Evolutionary conservation across 805 yeast species (phyloP).

Genomic region (Suhomyces vadensis): DNA sequence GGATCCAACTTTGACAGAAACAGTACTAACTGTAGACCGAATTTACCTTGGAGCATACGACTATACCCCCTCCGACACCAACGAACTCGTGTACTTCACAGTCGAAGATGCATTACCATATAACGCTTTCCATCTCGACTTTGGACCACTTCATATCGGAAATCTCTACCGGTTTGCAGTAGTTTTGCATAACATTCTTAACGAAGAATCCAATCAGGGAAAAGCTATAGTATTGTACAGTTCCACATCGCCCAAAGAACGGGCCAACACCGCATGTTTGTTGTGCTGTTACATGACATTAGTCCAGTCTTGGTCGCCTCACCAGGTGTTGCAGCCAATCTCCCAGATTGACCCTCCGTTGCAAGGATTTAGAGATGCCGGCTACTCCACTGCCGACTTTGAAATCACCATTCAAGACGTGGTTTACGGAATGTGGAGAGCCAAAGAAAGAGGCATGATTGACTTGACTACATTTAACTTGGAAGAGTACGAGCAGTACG

Average conservation of each 20-base stretch:
- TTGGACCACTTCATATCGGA: conserved; percentile 94
- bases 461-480: conserved; percentile 84
- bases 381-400: conserved; percentile 93
- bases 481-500: conserved; percentile 93
- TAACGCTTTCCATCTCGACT: conserved; percentile 93
- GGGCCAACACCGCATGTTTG: conserved; percentile 94
- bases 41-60: conserved; percentile 92
- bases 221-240: conserved; percentile 92
- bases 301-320: conserved; percentile 98
- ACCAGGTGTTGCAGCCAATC: conserved; percentile 92
- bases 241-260: conserved; percentile 70
- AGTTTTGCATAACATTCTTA: conserved; percentile 84
- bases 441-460: conserved; percentile 86
- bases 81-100: conserved; percentile 78
- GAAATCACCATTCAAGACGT: conserved; percentile 92
- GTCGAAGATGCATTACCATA: conserved; percentile 91
- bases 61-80: conserved; percentile 72
- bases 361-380: conserved; percentile 95
- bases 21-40: conserved; percentile 42
- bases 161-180: conserved; percentile 95
- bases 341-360: conserved; percentile 91
- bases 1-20: conserved; percentile 15
- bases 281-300: conserved; percentile 92
- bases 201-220: conserved; percentile 78
- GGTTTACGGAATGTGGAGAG: conserved; percentile 96